Percentiles rank a stretch among this genome's conserved stretches.
These are phyloP conservation scores for Oxyria digyna DNA, from an alignment of 148 eudicot species.

Conservation along the genomic window DNA sequence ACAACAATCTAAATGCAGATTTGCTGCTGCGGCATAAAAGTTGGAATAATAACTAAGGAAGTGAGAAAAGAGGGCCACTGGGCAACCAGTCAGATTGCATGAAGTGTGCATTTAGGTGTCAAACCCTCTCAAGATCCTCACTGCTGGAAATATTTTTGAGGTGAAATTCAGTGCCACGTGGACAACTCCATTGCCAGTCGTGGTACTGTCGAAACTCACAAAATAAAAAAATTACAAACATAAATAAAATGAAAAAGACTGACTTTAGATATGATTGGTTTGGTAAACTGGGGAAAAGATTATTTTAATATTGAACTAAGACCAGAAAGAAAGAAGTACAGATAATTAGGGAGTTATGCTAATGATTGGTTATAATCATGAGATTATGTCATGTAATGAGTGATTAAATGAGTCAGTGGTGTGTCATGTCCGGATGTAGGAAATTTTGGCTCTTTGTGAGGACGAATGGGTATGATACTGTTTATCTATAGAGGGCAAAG, in stretches of 20 bases:
- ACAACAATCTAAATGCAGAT: neutral
- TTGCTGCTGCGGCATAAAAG: neutral
- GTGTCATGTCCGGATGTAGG: neutral
- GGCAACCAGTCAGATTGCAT: constrained; percentile 3
- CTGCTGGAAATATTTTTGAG: neutral
- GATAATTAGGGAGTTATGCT: neutral
- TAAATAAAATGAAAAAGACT: too few relatives aligned
- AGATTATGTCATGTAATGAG: neutral
- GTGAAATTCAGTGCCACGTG: constrained; percentile 1
- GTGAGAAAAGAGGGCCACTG: neutral
- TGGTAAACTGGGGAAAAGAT: neutral
- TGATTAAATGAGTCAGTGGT: neutral
- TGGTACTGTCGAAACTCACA: neutral
- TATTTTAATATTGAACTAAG: too few relatives aligned
- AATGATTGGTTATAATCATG: neutral
- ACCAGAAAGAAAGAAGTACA: neutral
- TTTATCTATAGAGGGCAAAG: too few relatives aligned
- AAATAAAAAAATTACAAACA: too few relatives aligned
- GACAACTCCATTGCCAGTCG: neutral
- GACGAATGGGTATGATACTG: neutral
- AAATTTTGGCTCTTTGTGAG: neutral
- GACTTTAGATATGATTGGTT: neutral
- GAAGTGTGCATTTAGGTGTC: constrained; percentile 3
- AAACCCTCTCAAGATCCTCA: neutral
- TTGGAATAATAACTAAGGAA: neutral